A percentile compares a stretch with the other conserved stretches of the same genome.
These are phyloP conservation scores for Desmodesmus armatus DNA, from an alignment of 139 green algal species.

Conservation along the genomic window DNA sequence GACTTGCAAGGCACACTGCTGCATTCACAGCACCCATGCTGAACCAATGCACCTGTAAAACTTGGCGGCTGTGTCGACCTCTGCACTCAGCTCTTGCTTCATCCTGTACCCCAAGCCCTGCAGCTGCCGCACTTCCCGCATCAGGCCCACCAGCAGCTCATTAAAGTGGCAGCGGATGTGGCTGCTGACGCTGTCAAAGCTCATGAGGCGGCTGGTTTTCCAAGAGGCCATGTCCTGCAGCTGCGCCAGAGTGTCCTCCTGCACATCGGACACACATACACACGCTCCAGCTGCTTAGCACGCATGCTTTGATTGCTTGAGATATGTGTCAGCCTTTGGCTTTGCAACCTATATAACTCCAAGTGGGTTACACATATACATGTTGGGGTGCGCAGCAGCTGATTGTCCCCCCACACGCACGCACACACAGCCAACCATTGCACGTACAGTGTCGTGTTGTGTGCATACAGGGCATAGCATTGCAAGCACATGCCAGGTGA, in stretches of 20 bases:
- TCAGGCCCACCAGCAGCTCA: slow-evolving; percentile 73
- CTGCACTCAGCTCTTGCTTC: slow-evolving; percentile 60
- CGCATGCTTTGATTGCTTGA: too few relatives aligned
- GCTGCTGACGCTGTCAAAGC: slow-evolving; percentile 71
- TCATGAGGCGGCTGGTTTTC: slow-evolving; percentile 82
- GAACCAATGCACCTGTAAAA: slow-evolving; percentile 72
- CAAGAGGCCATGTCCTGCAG: slow-evolving; percentile 71
- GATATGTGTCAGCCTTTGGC: too few relatives aligned
- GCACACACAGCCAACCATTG: too few relatives aligned
- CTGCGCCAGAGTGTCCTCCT: slow-evolving; percentile 56
- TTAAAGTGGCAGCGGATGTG: slow-evolving; percentile 84
- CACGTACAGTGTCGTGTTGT: too few relatives aligned
- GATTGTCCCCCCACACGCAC: too few relatives aligned
- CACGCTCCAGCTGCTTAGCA: too few relatives aligned
- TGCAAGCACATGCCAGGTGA: too few relatives aligned
- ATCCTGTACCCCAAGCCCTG: slow-evolving; percentile 72
- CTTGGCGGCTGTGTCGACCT: slow-evolving; percentile 75
- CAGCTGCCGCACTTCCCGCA: slow-evolving; percentile 80
- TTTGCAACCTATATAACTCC: too few relatives aligned
- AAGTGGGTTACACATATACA: too few relatives aligned
- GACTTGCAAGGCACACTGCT: too few relatives aligned
- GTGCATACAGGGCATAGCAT: too few relatives aligned
- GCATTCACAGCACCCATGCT: not conserved
- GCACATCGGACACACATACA: not conserved
- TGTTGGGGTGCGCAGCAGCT: too few relatives aligned